Conservation (phyloP, 768 basidiomycete species). For the Mycena capillaripes region DNA sequence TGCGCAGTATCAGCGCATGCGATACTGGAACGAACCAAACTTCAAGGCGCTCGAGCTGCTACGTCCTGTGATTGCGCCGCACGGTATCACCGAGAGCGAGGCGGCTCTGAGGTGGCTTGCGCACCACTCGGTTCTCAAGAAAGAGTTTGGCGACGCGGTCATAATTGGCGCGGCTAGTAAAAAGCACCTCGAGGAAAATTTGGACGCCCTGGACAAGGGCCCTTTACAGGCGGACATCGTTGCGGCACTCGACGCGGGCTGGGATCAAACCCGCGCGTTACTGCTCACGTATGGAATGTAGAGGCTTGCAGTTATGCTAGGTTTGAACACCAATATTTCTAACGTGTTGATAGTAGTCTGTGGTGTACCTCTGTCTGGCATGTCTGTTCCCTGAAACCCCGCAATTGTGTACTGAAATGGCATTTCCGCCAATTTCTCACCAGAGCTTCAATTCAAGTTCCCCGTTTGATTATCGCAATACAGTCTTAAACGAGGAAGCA, state of each 20-base stretch:
- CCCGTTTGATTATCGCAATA: no score
- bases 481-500: no score
- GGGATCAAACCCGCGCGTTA: slow-evolving; percentile 41
- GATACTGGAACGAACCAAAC: slow-evolving; percentile 14
- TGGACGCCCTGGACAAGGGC: slow-evolving; percentile 44
- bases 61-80: slow-evolving; percentile 48
- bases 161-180: slow-evolving; percentile 60
- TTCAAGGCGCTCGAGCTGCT: slow-evolving; percentile 19
- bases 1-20: slow-evolving; percentile 37
- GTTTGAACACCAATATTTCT: no score
- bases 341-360: no score
- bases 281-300: background rate
- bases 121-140: slow-evolving; percentile 58
- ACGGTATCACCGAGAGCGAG: slow-evolving; percentile 57
- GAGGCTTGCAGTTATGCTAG: no score
- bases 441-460: no score
- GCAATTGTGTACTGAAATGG: no score
- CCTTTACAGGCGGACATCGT: slow-evolving; percentile 65
- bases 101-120: slow-evolving; percentile 65
- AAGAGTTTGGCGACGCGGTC: slow-evolving; percentile 53
- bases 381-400: no score
- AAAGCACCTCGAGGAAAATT: slow-evolving; percentile 44
- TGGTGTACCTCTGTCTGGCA: no score
- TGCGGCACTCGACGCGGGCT: slow-evolving; percentile 62
- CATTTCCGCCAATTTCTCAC: no score